phyloP scores from a whole-genome alignment of 345 rosid genomes.

The Eucalyptus shirleyi region DNA sequence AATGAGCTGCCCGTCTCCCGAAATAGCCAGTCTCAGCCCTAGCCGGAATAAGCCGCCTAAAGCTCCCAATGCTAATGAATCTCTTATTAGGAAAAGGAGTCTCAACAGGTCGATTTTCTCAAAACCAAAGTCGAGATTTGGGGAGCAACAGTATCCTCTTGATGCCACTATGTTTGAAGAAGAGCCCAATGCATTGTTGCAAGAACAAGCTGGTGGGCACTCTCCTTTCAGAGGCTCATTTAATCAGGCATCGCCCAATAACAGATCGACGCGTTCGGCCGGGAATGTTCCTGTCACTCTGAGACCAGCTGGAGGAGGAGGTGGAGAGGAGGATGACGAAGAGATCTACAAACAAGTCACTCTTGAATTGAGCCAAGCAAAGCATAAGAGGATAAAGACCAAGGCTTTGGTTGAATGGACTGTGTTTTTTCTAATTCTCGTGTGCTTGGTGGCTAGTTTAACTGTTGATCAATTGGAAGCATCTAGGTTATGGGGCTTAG shows the following conservation, averaged over 20 bases:
- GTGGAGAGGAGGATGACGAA: constrained; percentile 49
- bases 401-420: constrained; percentile 39
- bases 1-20: constrained; percentile 28
- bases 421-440: constrained; percentile 14
- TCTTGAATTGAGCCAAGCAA: constrained; percentile 19
- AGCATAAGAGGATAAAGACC: constrained; percentile 10
- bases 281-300: constrained; percentile 20
- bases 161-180: constrained; percentile 31
- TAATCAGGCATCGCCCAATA: constrained; percentile 33
- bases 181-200: constrained; percentile 1
- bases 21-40: constrained; percentile 20
- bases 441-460: constrained; percentile 45
- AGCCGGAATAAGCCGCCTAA: constrained; percentile 60
- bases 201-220: constrained; percentile 16
- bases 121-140: constrained; percentile 78
- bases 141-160: constrained; percentile 28
- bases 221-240: constrained; percentile 26
- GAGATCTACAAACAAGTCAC: constrained; percentile 45
- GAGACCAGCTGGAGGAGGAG: constrained; percentile 23
- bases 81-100: constrained; percentile 27
- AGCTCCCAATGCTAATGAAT: constrained; percentile 17
- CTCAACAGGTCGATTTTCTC: constrained; percentile 44
- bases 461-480: constrained; percentile 16
- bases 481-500: constrained; percentile 36
- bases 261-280: constrained; percentile 10